Percentiles rank a stretch among this genome's conserved stretches.
Evolutionary conservation across 495 filamentous ascomycete species (phyloP).

Genomic region (Endocarpon pusillum): DNA sequence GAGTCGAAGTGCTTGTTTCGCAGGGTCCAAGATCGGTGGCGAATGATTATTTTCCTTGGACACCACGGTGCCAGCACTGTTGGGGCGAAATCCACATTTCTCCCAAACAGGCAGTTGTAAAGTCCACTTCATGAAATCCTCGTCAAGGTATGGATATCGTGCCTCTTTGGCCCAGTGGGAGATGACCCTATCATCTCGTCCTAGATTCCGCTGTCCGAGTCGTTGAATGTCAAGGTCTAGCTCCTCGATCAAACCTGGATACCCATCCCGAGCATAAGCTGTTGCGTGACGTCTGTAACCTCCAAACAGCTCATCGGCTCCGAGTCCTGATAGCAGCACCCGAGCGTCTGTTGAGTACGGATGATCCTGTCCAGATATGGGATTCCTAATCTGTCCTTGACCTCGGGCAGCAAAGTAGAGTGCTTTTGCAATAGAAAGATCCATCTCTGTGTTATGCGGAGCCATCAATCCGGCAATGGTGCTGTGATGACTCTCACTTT

Average conservation of each 20-base stretch:
- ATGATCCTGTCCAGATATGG: conserved; percentile 2
- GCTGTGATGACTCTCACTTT: conserved; percentile 51
- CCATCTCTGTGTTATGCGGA: conserved; percentile 97
- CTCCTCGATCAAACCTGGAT: conserved; percentile 58
- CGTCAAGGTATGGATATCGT: conserved; percentile 84
- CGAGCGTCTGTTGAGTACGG: conserved; percentile 55
- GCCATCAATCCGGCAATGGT: conserved; percentile 60
- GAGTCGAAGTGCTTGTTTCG: conserved; percentile 66
- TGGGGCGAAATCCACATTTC: conserved; percentile 60
- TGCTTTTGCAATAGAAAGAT: conserved; percentile 84
- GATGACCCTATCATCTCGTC: conserved; percentile 82
- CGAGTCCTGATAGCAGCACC: conserved; percentile 79
- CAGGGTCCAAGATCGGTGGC: conserved; percentile 39
- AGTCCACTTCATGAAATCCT: conserved; percentile 68
- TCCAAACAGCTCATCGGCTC: conserved; percentile 90
- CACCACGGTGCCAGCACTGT: background rate
- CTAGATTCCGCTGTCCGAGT: conserved; percentile 83
- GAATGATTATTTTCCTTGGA: conserved; percentile 4
- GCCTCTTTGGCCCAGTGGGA: conserved; percentile 81
- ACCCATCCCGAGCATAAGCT: conserved; percentile 51
- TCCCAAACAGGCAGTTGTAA: conserved; percentile 55
- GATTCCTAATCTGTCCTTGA: conserved; percentile 25
- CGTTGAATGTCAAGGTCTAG: conserved; percentile 73
- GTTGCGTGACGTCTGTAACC: conserved; percentile 76
- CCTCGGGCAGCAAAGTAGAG: conserved; percentile 88